A percentile compares a stretch with the other conserved stretches of the same genome.
Evolutionary conservation across 768 basidiomycete species (phyloP).

Genomic region (Russula vinacea): DNA sequence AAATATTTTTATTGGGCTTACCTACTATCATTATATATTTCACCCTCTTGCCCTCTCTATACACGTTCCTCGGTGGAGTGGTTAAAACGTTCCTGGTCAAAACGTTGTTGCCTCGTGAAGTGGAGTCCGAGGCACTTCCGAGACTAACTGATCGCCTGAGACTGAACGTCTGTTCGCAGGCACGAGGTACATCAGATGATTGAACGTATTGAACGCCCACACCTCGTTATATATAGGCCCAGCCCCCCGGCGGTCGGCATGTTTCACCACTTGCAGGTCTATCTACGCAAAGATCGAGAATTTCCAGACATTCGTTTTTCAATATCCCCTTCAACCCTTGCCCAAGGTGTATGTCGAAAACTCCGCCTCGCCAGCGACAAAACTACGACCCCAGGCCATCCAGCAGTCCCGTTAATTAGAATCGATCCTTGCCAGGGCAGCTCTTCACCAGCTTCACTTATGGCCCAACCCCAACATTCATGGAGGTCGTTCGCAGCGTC

Average conservation of each 20-base stretch:
- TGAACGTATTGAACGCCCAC: not conserved
- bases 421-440: not conserved
- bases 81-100: too few relatives aligned
- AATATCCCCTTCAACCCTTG: not conserved
- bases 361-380: not conserved
- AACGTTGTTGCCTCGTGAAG: constrained; percentile 3
- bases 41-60: not conserved
- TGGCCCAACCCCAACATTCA: constrained; percentile 34
- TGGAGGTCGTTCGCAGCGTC: constrained; percentile 36
- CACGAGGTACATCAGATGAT: not conserved
- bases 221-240: not conserved
- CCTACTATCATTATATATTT: constrained; percentile 26
- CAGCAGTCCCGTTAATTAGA: not conserved
- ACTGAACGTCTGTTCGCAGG: not conserved
- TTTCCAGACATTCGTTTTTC: not conserved
- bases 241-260: not conserved
- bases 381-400: not conserved
- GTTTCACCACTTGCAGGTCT: not conserved
- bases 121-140: too few relatives aligned
- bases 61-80: too few relatives aligned
- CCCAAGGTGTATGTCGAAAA: not conserved
- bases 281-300: constrained; percentile 6
- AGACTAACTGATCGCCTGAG: not conserved
- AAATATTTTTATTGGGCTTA: constrained; percentile 19
- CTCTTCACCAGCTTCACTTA: constrained; percentile 12